Evolutionary conservation across 805 yeast species (phyloP).

Genomic region (Saccharomycopsis sp.): DNA sequence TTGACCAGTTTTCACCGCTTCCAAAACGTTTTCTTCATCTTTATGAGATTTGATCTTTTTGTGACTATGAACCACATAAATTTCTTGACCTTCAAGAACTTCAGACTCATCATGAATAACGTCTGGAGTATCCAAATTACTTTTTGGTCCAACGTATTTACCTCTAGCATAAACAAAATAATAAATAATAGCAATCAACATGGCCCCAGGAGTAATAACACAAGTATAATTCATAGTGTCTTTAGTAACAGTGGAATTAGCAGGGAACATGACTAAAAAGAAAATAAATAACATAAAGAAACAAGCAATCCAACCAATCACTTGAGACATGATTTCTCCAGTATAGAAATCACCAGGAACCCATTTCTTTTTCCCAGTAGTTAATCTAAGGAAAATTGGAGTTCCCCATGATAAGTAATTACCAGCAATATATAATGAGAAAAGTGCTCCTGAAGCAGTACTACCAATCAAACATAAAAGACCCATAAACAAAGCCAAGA

Average conservation of each 20-base stretch:
- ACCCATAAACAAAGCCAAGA: conserved; percentile 42
- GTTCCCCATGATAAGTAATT: conserved; percentile 53
- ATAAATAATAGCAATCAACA: conserved; percentile 43
- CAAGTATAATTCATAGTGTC: conserved; percentile 59
- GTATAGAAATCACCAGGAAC: conserved; percentile 55
- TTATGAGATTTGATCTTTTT: neutral
- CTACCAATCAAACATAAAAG: conserved; percentile 46
- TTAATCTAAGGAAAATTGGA: conserved; percentile 45
- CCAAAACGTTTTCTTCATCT: neutral
- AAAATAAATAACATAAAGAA: conserved; percentile 41
- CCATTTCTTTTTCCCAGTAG: conserved; percentile 38
- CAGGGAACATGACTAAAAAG: conserved; percentile 51
- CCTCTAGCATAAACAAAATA: conserved; percentile 43
- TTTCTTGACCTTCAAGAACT: conserved; percentile 2
- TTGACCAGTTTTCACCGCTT: neutral
- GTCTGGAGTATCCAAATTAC: conserved; percentile 1
- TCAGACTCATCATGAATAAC: neutral
- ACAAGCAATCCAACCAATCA: conserved; percentile 36
- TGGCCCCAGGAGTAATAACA: conserved; percentile 51
- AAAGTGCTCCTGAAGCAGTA: conserved; percentile 58
- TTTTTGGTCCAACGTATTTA: conserved; percentile 44
- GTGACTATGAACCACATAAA: neutral
- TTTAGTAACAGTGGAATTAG: conserved; percentile 24
- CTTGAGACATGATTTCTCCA: conserved; percentile 35
- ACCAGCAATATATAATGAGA: conserved; percentile 53